These are phyloP conservation scores for Suaeda aralocaspica DNA, from an alignment of 148 eudicot genomes.

Conservation along the genomic window DNA sequence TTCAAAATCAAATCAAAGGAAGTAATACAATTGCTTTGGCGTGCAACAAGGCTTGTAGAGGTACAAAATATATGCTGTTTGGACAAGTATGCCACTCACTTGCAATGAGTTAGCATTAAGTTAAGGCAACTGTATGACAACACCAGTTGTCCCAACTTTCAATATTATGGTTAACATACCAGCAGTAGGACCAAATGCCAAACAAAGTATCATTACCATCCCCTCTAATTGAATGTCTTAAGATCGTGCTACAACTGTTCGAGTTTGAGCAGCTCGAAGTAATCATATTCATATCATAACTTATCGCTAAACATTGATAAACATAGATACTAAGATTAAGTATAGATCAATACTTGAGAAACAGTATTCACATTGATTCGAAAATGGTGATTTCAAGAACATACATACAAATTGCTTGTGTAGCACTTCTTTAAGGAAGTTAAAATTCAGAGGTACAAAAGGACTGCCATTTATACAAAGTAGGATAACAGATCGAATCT, in stretches of 20 bases:
- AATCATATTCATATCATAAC: background rate
- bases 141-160: conserved; percentile 17
- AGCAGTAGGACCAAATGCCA: conserved; percentile 8
- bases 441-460: conserved; percentile 18
- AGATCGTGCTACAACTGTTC: background rate
- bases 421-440: conserved; percentile 15
- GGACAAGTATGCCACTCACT: conserved; percentile 21
- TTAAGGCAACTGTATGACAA: conserved; percentile 28
- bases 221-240: background rate
- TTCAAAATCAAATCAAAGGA: conserved; percentile 14
- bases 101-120: conserved; percentile 20
- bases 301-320: background rate
- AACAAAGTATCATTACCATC: conserved; percentile 8
- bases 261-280: background rate
- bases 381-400: background rate
- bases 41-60: conserved; percentile 12
- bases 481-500: conserved; percentile 17
- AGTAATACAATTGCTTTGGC: background rate
- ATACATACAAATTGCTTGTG: conserved; percentile 15
- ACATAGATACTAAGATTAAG: background rate
- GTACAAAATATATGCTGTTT: background rate
- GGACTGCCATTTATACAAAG: conserved; percentile 21
- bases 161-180: conserved; percentile 17
- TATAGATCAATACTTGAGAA: no score
- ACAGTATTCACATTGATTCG: conserved; percentile 12